These are phyloP conservation scores for Hygrophila difformis DNA, from an alignment of 257 asterid species.

Conservation along the genomic window DNA sequence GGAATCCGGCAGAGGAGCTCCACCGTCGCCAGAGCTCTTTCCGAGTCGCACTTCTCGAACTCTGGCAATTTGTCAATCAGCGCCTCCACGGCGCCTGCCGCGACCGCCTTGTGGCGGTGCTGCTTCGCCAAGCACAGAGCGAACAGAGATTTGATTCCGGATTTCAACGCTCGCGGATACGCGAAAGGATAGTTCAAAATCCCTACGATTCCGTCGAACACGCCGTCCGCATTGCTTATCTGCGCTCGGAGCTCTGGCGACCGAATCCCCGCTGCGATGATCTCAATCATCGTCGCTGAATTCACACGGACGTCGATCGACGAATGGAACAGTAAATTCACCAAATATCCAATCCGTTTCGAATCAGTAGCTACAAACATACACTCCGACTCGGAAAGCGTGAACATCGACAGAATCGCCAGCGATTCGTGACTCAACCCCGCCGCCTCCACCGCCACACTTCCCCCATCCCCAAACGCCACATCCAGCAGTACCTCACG, in stretches of 20 bases:
- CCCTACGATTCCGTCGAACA: constrained; percentile 68
- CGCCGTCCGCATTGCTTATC: constrained; percentile 50
- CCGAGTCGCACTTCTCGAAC: constrained; percentile 83
- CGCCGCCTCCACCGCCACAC: constrained; percentile 35
- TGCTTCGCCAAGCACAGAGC: constrained; percentile 83
- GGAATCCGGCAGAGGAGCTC: constrained; percentile 87
- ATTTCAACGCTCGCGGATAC: constrained; percentile 61
- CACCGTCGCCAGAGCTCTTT: constrained; percentile 91
- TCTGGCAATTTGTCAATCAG: constrained; percentile 53
- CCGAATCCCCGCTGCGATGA: constrained; percentile 51
- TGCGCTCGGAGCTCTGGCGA: constrained; percentile 74
- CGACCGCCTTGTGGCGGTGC: constrained; percentile 73
- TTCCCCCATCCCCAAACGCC: constrained; percentile 28
- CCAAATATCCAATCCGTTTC: constrained; percentile 47
- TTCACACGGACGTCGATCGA: constrained; percentile 76
- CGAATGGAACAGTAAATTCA: constrained; percentile 66
- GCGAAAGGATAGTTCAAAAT: constrained; percentile 51
- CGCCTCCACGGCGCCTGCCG: constrained; percentile 76
- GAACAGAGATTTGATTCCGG: constrained; percentile 71
- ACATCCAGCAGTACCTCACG: constrained; percentile 48
- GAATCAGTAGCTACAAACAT: constrained; percentile 51
- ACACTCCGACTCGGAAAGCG: constrained; percentile 65
- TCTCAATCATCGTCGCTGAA: constrained; percentile 83
- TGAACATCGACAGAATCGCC: constrained; percentile 53
- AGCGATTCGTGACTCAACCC: constrained; percentile 67